phyloP scores from a whole-genome alignment of 1,139 yeast species.

The Candida tunisiensis region DNA sequence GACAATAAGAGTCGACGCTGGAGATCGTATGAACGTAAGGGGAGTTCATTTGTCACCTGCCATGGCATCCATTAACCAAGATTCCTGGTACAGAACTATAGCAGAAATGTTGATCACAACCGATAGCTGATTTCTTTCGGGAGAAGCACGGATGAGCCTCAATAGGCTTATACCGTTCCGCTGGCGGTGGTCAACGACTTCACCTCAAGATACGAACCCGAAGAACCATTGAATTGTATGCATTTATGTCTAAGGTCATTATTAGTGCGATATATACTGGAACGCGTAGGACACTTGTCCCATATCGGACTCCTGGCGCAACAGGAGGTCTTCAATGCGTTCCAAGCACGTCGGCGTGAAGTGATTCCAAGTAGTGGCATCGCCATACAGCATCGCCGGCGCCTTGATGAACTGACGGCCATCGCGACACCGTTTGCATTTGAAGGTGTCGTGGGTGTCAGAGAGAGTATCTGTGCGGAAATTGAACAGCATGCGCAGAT shows the following conservation, averaged over 20 bases:
- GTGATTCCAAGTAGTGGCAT: slow-evolving; percentile 97
- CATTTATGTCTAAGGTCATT: background rate
- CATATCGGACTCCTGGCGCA: slow-evolving; percentile 54
- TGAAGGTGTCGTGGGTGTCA: slow-evolving; percentile 87
- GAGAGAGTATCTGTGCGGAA: slow-evolving; percentile 54
- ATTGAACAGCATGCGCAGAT: slow-evolving; percentile 57
- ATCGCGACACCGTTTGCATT: slow-evolving; percentile 68
- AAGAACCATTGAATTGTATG: background rate
- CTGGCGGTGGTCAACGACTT: too few relatives aligned
- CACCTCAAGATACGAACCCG: too few relatives aligned
- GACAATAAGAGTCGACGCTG: too few relatives aligned
- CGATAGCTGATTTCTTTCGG: too few relatives aligned
- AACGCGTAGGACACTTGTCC: slow-evolving; percentile 74
- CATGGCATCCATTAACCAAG: too few relatives aligned
- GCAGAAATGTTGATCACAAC: too few relatives aligned
- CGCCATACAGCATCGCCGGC: slow-evolving; percentile 91
- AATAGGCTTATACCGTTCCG: too few relatives aligned
- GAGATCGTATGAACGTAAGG: too few relatives aligned
- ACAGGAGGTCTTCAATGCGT: slow-evolving; percentile 56
- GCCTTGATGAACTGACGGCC: slow-evolving; percentile 52
- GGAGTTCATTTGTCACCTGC: too few relatives aligned
- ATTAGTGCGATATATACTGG: slow-evolving; percentile 74
- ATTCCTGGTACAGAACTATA: too few relatives aligned
- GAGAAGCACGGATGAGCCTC: too few relatives aligned
- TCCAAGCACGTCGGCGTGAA: slow-evolving; percentile 38